Conservation (phyloP, 495 filamentous ascomycete genomes). For the Aspergillus incahuasiensis region DNA sequence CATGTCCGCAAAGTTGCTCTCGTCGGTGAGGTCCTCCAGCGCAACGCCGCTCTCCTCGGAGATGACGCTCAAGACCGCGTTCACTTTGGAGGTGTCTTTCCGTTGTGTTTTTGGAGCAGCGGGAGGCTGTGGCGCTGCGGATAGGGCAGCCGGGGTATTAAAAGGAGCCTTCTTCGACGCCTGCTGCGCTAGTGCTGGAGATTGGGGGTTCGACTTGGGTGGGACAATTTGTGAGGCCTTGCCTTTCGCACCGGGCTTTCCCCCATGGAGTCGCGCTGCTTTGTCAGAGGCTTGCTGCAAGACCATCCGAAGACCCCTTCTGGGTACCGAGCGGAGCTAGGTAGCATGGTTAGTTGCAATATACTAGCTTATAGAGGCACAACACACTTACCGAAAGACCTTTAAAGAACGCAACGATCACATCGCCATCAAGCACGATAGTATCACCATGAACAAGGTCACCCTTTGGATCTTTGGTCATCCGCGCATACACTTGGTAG, state of each 20-base stretch:
- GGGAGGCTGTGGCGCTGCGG: too few species aligned
- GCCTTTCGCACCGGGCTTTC: constrained; percentile 18
- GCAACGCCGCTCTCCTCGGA: constrained; percentile 61
- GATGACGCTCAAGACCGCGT: constrained; percentile 52
- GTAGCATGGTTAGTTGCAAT: too few species aligned
- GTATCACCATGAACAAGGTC: too few species aligned
- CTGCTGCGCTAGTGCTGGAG: neutral
- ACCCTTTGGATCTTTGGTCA: too few species aligned
- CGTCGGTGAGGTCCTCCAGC: constrained; percentile 51
- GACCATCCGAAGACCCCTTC: constrained; percentile 20
- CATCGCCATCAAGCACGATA: too few species aligned
- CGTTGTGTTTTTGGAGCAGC: neutral
- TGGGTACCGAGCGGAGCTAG: constrained; percentile 61
- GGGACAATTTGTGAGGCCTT: constrained; percentile 6
- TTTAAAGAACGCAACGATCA: constrained; percentile 37
- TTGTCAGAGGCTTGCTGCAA: neutral
- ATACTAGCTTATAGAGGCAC: constrained; percentile 9
- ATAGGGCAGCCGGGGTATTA: too few species aligned
- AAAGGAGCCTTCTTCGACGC: neutral
- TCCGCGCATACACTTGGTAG: too few species aligned
- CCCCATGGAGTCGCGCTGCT: neutral
- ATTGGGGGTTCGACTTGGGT: constrained; percentile 6
- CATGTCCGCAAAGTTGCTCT: constrained; percentile 42
- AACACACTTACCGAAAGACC: constrained; percentile 48
- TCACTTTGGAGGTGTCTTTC: neutral